Evolutionary conservation across 2,329 filamentous ascomycete genomes (phyloP), one percentile per base, ranked within the genome.

Genomic region (Xylaria sp.): DNA sequence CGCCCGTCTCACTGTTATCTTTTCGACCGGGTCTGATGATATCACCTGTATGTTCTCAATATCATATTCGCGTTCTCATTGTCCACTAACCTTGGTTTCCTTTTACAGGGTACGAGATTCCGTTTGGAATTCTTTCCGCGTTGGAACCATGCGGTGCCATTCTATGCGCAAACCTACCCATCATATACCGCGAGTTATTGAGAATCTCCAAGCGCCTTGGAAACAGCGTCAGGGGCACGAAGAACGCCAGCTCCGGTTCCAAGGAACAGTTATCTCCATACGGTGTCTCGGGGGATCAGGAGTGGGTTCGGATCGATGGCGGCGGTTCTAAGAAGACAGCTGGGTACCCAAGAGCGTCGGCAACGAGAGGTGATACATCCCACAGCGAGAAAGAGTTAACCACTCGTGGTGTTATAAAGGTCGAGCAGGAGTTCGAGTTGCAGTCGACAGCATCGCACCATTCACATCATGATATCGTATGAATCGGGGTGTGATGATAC

Each of bases 101-200:
- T 57, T 7, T 5, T 34, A 1, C 44, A 77, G 76, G 76, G 76
- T 52, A 56, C 3, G 73, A 75, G 48, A 74, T 76, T 15, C 71
- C 75, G 0, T 52, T 77, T 13, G 75, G 76, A 4, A 76, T 77
- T 7, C 54, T 77, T 9, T 76, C 76, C 2, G 75, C 73, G 37
- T 74, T 72, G 67, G 76, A 77, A 51, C 72, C 75, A 2, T 76
- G 75, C 44, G 74, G 73, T 20, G 73, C 71, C 10, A 76, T 77
- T 46, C 67, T 77, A 15, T 75, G 75, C 39, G 76, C 75, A 6
- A 77, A 77, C 66, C 57, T 77, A 10, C 76, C 76, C 3, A 56
- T 77, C 10, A 66, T 77, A 2, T 77, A 77, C 34, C 63, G 67
- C 39, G 39, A 48, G 18, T 13, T 61, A 46, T 3, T 89, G 73